Evolutionary conservation across 768 basidiomycete species (phyloP).

Genomic region (Tremella fuciformis): DNA sequence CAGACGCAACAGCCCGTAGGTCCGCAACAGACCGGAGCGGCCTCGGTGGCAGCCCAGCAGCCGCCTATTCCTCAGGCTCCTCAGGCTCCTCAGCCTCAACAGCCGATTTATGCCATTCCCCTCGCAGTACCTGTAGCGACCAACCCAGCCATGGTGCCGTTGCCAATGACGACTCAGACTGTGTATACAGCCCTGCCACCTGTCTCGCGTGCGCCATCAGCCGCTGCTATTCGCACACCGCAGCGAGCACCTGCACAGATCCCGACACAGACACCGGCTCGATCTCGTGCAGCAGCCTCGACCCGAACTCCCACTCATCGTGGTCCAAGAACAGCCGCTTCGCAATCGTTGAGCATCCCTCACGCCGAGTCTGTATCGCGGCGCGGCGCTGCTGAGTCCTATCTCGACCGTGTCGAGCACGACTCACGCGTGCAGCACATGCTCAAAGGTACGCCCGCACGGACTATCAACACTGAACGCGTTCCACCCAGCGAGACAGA

Average conservation of each 20-base stretch:
- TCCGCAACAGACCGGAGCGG: neutral
- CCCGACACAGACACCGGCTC: neutral
- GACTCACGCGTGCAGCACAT: conserved; percentile 72
- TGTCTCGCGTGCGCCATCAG: conserved; percentile 6
- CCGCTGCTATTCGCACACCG: conserved; percentile 6
- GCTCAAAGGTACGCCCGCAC: conserved; percentile 34
- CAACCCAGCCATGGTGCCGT: neutral
- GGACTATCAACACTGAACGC: conserved; percentile 41
- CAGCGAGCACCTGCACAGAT: neutral
- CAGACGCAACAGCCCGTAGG: neutral
- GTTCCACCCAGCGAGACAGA: conserved; percentile 8
- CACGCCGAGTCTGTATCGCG: conserved; percentile 15
- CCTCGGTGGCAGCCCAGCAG: neutral
- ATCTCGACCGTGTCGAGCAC: conserved; percentile 72
- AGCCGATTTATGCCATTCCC: neutral
- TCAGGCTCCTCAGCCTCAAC: neutral
- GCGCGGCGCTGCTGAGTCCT: conserved; percentile 41
- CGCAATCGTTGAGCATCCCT: conserved; percentile 8
- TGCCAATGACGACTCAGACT: neutral
- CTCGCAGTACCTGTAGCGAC: neutral
- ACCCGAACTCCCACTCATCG: neutral
- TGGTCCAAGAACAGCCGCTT: neutral
- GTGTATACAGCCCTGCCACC: neutral
- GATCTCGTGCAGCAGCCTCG: neutral
- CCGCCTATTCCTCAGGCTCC: neutral